Percentiles rank a stretch among this genome's conserved stretches.
These are phyloP conservation scores for Clonostachys byssicola DNA, from an alignment of 2,329 filamentous ascomycete species.

Conservation along the genomic window DNA sequence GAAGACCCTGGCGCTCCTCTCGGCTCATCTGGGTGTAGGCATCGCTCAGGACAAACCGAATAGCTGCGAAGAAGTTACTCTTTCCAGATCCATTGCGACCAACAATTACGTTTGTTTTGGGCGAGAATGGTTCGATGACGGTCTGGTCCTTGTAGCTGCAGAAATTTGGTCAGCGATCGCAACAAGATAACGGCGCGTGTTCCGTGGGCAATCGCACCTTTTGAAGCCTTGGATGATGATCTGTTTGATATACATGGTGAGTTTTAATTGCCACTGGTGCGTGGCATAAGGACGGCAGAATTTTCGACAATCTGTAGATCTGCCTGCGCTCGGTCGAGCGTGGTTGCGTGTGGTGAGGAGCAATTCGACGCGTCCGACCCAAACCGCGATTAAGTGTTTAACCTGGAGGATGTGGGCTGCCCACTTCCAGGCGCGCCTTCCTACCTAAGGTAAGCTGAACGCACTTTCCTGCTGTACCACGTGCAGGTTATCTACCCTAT, in stretches of 20 bases:
- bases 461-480: too few relatives aligned
- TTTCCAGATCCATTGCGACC: conserved; percentile 99
- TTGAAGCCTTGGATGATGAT: conserved; percentile 99
- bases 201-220: conserved; percentile 54
- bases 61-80: conserved; percentile 99
- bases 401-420: neutral
- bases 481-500: too few relatives aligned
- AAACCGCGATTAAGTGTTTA: conserved; percentile 4
- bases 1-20: conserved; percentile 89
- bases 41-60: conserved; percentile 97
- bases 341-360: conserved; percentile 1
- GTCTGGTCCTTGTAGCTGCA: conserved; percentile 97
- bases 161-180: neutral
- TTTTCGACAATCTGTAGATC: conserved; percentile 9
- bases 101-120: conserved; percentile 97
- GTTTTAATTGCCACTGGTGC: conserved; percentile 27
- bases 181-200: too few relatives aligned
- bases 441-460: too few relatives aligned
- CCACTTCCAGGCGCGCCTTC: too few relatives aligned
- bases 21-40: conserved; percentile 94
- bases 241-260: conserved; percentile 95
- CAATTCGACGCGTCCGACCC: conserved; percentile 4
- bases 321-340: neutral
- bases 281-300: conserved; percentile 23
- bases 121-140: conserved; percentile 95